Percentiles rank a stretch among this genome's conserved stretches.
Conservation (phyloP, 176 grass and related monocot genomes). For the Aegilops sharonensis region DNA sequence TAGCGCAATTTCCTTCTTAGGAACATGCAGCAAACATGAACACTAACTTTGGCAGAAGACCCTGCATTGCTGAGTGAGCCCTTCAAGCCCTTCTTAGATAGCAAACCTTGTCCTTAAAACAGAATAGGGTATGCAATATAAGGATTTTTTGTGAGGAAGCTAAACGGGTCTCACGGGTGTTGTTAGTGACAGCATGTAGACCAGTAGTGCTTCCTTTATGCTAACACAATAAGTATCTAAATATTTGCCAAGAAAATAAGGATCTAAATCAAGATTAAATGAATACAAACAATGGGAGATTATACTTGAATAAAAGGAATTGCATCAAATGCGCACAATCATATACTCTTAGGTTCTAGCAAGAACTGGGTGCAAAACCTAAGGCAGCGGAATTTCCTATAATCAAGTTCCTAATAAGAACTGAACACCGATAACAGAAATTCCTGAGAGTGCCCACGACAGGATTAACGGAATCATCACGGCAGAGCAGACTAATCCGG, state of each 20-base stretch:
- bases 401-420: background rate
- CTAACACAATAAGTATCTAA: background rate
- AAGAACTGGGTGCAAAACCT: background rate
- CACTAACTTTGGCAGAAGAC: constrained; percentile 83
- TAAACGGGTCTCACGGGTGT: background rate
- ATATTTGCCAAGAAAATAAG: background rate
- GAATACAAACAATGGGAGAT: background rate
- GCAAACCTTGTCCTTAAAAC: constrained; percentile 76
- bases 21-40: background rate
- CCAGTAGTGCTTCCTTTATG: background rate
- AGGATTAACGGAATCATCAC: background rate
- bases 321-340: background rate
- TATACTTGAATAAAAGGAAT: background rate
- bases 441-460: background rate
- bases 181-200: background rate
- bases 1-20: background rate
- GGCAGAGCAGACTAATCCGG: background rate
- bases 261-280: background rate
- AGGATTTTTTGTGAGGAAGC: background rate
- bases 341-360: background rate
- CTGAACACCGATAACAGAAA: background rate
- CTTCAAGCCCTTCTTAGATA: constrained; percentile 82
- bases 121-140: background rate
- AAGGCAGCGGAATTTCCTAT: background rate
- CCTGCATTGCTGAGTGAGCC: constrained; percentile 82